Evolutionary conservation across 768 basidiomycete genomes (phyloP), one percentile per base, ranked within the genome.

Genomic region (Naganishia onofrii): DNA sequence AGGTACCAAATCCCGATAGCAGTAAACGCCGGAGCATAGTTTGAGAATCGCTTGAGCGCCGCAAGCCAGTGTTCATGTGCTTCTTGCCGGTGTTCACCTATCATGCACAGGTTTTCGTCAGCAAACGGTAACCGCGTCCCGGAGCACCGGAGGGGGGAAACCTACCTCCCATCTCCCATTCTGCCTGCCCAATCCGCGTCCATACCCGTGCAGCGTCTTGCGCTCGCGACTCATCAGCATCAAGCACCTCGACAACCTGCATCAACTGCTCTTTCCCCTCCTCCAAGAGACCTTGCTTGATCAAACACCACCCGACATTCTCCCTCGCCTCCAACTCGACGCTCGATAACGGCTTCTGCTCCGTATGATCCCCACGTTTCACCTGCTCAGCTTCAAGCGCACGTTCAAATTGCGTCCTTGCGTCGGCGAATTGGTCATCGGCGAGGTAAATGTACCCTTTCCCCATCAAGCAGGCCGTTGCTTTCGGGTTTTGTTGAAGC

Each of bases 21-120:
- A 3, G 95, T 95, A 79, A 92, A 98, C 0, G 96, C 88, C 0
- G 96, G 90, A 0, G 95, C 93, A 78, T 88, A 96, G 10, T 86
- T 83, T 0, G 90, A 80, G 63, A 86, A 85, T 34, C 85, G 87
- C 76, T 92, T 91, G 36, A 97, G 85, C 0, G 95, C 85, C 3
- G 84, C 83, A 72, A 96, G 90, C 82, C 90, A 96, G 76, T 85
- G 84, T 19, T 86, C 85, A 80, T 90, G 96, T 0, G 91, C 88
- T 69, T 87, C 85, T 70, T 90, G 86, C 7, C 83, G 83, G 13
- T 83, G 81, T 6, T 82, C 78, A 44, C 77, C 88, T 89, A 42
- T 2, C 42, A 17, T 15, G 42, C 42, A 15, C 8, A 74, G 48
- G 19, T n/a, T 23, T 28, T 72, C 1, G 19, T 23, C 7, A 48